These are phyloP conservation scores for Diutina sp. DNA, from an alignment of 1,139 yeast genomes.

Conservation along the genomic window DNA sequence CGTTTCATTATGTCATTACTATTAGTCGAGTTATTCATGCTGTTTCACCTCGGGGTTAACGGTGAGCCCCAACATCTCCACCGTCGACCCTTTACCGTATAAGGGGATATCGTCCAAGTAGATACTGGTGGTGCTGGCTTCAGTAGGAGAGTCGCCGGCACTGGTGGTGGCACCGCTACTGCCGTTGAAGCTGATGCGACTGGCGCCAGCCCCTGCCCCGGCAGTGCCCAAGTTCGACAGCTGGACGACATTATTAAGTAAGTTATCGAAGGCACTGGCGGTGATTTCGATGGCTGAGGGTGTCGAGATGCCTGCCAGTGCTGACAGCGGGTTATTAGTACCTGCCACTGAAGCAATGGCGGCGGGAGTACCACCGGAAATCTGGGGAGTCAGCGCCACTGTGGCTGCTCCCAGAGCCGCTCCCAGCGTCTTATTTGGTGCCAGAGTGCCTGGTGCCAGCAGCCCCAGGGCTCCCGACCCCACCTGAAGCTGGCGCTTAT, in stretches of 20 bases:
- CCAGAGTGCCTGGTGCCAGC: not conserved
- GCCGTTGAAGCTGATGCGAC: not conserved
- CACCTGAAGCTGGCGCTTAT: not conserved
- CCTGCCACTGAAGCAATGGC: not conserved
- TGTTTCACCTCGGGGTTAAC: conserved; percentile 11
- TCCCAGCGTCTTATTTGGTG: not conserved
- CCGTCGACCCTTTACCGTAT: conserved; percentile 28
- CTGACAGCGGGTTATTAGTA: not conserved
- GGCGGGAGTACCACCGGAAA: not conserved
- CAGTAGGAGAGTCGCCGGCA: conserved; percentile 5
- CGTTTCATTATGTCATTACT: not conserved
- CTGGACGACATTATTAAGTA: conserved; percentile 15
- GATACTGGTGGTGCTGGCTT: conserved; percentile 11
- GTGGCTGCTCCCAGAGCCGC: not conserved
- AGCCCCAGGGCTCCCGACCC: not conserved
- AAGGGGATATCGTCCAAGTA: conserved; percentile 28
- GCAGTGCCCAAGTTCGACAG: not conserved
- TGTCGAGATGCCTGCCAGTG: not conserved
- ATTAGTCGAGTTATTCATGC: not conserved
- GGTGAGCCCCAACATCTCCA: conserved; percentile 21
- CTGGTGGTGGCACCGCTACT: not conserved
- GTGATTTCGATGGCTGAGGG: conserved; percentile 12
- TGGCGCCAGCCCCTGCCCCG: not conserved
- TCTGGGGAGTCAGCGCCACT: not conserved
- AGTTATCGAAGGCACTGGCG: conserved; percentile 19